A percentile compares a stretch with the other conserved stretches of the same genome.
phyloP scores from a whole-genome alignment of 2,329 filamentous ascomycete species.

The Aspergillus versicolor region DNA sequence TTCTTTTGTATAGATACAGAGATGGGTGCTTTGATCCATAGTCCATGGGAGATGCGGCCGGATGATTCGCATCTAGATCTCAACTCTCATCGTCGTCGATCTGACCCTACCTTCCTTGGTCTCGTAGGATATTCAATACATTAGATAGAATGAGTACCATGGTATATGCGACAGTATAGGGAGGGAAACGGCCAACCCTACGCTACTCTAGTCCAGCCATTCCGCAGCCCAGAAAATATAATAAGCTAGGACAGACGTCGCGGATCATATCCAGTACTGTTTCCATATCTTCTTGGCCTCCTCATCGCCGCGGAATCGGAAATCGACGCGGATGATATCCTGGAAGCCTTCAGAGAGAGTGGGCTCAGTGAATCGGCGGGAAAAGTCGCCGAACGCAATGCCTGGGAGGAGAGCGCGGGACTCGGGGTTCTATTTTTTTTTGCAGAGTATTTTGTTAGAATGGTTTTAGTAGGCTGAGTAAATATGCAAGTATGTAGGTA shows the following conservation, averaged over 20 bases:
- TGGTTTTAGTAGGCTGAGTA: neutral
- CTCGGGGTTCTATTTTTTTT: slow-evolving; percentile 67
- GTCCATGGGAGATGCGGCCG: neutral
- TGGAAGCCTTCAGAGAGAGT: slow-evolving; percentile 75
- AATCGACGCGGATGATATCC: slow-evolving; percentile 73
- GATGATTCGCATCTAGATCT: neutral
- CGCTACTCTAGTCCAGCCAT: neutral
- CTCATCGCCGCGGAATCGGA: slow-evolving; percentile 69
- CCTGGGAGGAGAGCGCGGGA: slow-evolving; percentile 69
- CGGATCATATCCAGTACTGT: slow-evolving; percentile 64
- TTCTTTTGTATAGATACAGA: neutral
- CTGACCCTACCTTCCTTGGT: neutral
- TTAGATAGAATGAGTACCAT: neutral
- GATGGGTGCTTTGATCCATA: no score
- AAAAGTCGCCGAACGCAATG: slow-evolving; percentile 77
- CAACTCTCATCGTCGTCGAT: neutral
- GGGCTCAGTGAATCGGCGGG: slow-evolving; percentile 71
- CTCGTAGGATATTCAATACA: neutral
- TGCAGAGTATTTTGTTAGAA: neutral
- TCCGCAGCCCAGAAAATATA: neutral
- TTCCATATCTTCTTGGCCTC: slow-evolving; percentile 71
- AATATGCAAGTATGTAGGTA: neutral
- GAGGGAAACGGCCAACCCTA: no score
- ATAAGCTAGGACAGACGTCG: neutral
- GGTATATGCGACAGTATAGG: neutral